These are phyloP conservation scores for Juncus inflexus DNA, from an alignment of 176 grass and related monocot species.

Conservation along the genomic window DNA sequence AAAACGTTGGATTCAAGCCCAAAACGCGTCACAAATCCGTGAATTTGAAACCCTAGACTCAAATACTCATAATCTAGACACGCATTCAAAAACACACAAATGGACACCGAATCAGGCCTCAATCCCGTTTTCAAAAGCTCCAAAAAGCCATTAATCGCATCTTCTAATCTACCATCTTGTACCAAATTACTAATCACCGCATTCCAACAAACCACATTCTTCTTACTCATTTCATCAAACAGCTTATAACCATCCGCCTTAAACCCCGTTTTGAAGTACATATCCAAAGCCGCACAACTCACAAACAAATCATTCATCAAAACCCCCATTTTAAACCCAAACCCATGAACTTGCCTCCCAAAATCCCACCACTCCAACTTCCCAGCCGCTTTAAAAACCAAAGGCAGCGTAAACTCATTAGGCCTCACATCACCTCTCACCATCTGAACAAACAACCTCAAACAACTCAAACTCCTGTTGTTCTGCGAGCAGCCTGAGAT, in stretches of 20 bases:
- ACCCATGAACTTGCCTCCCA: constrained; percentile 35
- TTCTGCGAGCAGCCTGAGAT: constrained; percentile 69
- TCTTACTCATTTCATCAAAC: constrained; percentile 67
- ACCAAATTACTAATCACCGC: constrained; percentile 65
- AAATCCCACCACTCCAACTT: background rate
- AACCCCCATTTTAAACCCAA: constrained; percentile 39
- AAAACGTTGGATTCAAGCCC: constrained; percentile 46
- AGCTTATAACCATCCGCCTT: constrained; percentile 35
- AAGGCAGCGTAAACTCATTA: constrained; percentile 86
- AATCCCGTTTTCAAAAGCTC: constrained; percentile 35
- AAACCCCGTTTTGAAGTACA: constrained; percentile 74
- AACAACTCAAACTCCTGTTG: constrained; percentile 39
- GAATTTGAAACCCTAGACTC: constrained; percentile 50
- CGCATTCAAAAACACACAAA: constrained; percentile 70
- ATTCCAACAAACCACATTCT: constrained; percentile 58
- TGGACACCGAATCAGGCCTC: constrained; percentile 45
- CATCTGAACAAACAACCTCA: constrained; percentile 53
- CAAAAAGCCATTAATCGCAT: constrained; percentile 51
- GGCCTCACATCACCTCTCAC: constrained; percentile 54
- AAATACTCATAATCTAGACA: constrained; percentile 36
- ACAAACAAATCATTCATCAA: constrained; percentile 56
- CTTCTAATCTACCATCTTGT: constrained; percentile 43
- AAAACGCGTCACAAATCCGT: constrained; percentile 40
- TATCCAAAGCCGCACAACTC: constrained; percentile 60
- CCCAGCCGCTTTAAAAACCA: constrained; percentile 61